Percentiles rank a stretch among this genome's conserved stretches.
phyloP scores from a whole-genome alignment of 768 basidiomycete genomes.

The Lanmaoa rubissima region DNA sequence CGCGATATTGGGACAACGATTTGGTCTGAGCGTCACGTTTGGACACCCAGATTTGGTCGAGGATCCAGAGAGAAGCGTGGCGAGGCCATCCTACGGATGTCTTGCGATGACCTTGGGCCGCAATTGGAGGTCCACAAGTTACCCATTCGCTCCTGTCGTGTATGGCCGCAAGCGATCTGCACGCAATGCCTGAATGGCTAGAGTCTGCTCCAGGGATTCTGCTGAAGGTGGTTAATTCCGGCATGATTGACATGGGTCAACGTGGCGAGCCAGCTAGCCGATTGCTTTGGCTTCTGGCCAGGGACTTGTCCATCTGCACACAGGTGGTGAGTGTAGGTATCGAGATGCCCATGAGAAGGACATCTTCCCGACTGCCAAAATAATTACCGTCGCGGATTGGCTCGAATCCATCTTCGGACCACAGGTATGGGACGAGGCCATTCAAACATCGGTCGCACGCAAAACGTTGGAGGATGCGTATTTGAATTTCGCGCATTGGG shows the following conservation, averaged over 20 bases:
- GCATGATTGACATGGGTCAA: slow-evolving; percentile 6
- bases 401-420: slow-evolving; percentile 13
- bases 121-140: slow-evolving; percentile 11
- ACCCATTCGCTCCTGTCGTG: slow-evolving; percentile 17
- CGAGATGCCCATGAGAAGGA: not conserved
- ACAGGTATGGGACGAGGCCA: not conserved
- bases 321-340: not conserved
- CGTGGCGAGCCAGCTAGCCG: slow-evolving; percentile 6
- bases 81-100: slow-evolving; percentile 14
- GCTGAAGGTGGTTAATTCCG: not conserved
- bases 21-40: not conserved
- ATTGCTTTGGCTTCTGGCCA: slow-evolving; percentile 3
- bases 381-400: slow-evolving; percentile 9
- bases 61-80: slow-evolving; percentile 1
- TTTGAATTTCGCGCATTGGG: slow-evolving; percentile 15
- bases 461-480: slow-evolving; percentile 6
- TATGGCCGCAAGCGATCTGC: slow-evolving; percentile 1
- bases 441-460: not conserved
- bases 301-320: slow-evolving; percentile 3
- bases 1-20: not conserved
- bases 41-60: slow-evolving; percentile 6
- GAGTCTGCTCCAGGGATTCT: not conserved
- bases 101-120: slow-evolving; percentile 3
- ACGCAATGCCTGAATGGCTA: not conserved
- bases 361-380: slow-evolving; percentile 11